These are phyloP conservation scores for Vitis vinifera DNA, from an alignment of 164 flowering plant genomes.

Conservation along the genomic window ASM3070453v1 NC_081805.1:9734001-9734500, in stretches of 20 bases:
- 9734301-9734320: constrained; percentile 32
- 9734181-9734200: constrained; percentile 26
- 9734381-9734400: constrained; percentile 33
- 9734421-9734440: constrained; percentile 45
- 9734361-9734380: constrained; percentile 40
- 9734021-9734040: constrained; percentile 10
- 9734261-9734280: constrained; percentile 23
- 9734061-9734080: constrained; percentile 33
- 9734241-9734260: constrained; percentile 18
- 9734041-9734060: constrained; percentile 13
- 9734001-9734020: constrained; percentile 41
- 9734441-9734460: constrained; percentile 43
- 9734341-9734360: constrained; percentile 29
- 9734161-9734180: constrained; percentile 35
- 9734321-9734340: constrained; percentile 33
- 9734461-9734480: not conserved
- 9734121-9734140: constrained; percentile 27
- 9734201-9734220: constrained; percentile 37
- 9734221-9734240: constrained; percentile 24
- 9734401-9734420: constrained; percentile 36
- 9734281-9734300: constrained; percentile 9
- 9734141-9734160: constrained; percentile 34
- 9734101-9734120: not conserved
- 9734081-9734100: constrained; percentile 27
- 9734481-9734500: too few species aligned